Evolutionary conservation across 495 filamentous ascomycete genomes (phyloP).

Genomic region (Podospora pseudocomata): DNA sequence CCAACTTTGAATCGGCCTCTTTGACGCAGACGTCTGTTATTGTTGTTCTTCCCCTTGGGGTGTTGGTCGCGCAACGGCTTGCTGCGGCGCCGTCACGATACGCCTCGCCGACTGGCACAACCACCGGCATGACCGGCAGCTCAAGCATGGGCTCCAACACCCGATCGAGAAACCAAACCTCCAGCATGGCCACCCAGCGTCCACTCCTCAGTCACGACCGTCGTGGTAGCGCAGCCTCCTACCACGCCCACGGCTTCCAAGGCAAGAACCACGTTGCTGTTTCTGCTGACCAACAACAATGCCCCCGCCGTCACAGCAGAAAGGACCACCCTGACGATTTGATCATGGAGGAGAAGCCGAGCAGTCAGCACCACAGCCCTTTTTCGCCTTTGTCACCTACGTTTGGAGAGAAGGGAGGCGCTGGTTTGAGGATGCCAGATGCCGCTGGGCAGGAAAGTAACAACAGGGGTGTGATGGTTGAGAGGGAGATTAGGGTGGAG

Average conservation of each 20-base stretch:
- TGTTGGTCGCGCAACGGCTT: constrained; percentile 64
- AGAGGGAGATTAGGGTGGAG: background rate
- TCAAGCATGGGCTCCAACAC: background rate
- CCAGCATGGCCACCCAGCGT: background rate
- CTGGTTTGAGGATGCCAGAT: background rate
- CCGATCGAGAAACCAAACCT: background rate
- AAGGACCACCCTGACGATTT: background rate
- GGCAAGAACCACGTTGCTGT: background rate
- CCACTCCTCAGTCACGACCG: background rate
- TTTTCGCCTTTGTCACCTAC: background rate
- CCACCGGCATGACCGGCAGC: background rate
- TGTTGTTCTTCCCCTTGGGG: constrained; percentile 74
- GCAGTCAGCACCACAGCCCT: background rate
- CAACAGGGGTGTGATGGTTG: background rate
- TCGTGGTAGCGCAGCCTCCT: background rate
- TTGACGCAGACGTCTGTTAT: constrained; percentile 64
- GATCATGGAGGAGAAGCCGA: background rate
- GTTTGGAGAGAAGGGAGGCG: background rate
- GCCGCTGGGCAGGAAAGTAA: background rate
- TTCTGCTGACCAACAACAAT: background rate
- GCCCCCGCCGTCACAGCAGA: background rate
- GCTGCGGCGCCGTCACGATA: constrained; percentile 15
- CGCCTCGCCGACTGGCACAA: background rate
- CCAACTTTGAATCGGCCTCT: constrained; percentile 54
- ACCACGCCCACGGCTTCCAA: background rate